Evolutionary conservation across 805 yeast species (phyloP).

Genomic region (Myxozyma melibiosi): DNA sequence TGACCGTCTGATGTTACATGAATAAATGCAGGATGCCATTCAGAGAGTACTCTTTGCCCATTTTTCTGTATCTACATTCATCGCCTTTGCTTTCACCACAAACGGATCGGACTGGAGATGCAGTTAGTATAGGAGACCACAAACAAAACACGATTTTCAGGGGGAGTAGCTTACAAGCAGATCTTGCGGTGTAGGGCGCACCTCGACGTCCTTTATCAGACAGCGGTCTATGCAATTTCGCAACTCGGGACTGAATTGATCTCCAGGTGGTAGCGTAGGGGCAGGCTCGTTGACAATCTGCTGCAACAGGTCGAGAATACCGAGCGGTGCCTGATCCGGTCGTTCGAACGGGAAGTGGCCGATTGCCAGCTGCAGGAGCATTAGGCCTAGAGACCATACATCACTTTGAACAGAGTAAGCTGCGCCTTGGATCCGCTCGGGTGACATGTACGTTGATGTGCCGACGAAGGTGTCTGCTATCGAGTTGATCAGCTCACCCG

Average conservation of each 20-base stretch:
- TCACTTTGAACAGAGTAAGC: constrained; percentile 93
- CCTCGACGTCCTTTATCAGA: constrained; percentile 66
- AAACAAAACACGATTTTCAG: no score
- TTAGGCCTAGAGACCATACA: constrained; percentile 94
- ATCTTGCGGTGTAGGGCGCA: constrained; percentile 72
- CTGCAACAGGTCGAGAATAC: constrained; percentile 86
- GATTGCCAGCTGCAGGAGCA: constrained; percentile 83
- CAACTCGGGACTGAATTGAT: constrained; percentile 51
- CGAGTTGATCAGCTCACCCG: constrained; percentile 95
- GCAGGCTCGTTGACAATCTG: constrained; percentile 92
- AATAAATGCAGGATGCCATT: not conserved
- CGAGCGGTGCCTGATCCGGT: constrained; percentile 57
- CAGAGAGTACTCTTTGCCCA: constrained; percentile 22
- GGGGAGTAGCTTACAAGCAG: constrained; percentile 45
- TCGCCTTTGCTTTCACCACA: constrained; percentile 11
- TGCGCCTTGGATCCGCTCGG: constrained; percentile 95
- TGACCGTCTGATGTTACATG: no score
- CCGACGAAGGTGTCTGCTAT: constrained; percentile 98
- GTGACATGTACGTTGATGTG: constrained; percentile 91
- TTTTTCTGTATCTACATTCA: constrained; percentile 12
- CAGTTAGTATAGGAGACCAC: not conserved
- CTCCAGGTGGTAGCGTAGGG: constrained; percentile 61
- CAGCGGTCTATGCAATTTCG: constrained; percentile 74
- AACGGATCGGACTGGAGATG: constrained; percentile 14
- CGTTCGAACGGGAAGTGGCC: constrained; percentile 72